Conservation (phyloP, 2,329 filamentous ascomycete genomes). For the Ophiostoma sp. region DNA sequence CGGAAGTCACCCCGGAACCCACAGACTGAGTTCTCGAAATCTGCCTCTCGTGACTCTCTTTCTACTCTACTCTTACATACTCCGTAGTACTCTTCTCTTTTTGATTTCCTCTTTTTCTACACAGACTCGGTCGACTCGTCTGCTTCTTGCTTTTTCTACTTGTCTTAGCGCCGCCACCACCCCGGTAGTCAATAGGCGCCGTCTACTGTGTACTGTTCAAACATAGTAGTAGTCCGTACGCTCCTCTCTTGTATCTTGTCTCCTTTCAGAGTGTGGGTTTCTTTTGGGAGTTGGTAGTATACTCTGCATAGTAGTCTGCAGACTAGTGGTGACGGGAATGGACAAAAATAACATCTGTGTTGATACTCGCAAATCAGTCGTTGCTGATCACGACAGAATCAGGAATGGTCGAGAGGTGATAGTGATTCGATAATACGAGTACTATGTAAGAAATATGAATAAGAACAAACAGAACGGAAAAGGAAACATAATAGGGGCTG, state of each 20-base stretch:
- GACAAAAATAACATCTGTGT: not conserved
- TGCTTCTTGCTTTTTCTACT: not conserved
- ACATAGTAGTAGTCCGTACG: no score
- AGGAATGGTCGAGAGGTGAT: not conserved
- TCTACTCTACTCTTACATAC: not conserved
- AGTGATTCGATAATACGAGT: not conserved
- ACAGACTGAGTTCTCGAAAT: not conserved
- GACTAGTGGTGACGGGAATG: not conserved
- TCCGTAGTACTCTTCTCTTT: no score
- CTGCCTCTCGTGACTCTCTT: not conserved
- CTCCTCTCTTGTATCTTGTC: not conserved
- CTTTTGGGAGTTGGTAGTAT: not conserved
- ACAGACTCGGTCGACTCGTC: not conserved
- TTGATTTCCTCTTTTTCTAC: not conserved
- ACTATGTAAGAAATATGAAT: not conserved
- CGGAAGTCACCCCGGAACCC: not conserved
- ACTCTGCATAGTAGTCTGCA: not conserved
- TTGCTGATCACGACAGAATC: not conserved
- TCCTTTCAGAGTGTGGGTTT: not conserved
- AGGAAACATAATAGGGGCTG: not conserved
- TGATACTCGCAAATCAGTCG: not conserved
- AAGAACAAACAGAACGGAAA: no score
- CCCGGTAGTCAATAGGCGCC: slow-evolving; percentile 5
- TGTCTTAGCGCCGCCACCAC: slow-evolving; percentile 1
- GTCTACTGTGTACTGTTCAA: not conserved